Evolutionary conservation across 2,329 filamentous ascomycete species (phyloP).

Genomic region (Aspergillus transmontanensis): DNA sequence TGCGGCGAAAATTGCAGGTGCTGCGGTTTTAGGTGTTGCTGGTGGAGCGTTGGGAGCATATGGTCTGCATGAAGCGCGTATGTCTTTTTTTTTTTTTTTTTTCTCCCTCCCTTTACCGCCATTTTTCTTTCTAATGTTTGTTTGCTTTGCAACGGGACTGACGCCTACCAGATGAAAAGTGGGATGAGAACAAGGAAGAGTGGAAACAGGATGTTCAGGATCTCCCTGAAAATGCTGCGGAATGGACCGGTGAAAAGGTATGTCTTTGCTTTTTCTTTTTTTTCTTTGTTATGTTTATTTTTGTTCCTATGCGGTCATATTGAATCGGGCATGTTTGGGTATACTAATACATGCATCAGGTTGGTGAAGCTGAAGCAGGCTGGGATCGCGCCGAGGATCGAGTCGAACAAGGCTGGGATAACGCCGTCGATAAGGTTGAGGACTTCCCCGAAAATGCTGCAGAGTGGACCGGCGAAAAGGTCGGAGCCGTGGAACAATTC

Average conservation of each 20-base stretch:
- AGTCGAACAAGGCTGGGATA: slow-evolving; percentile 27
- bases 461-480: slow-evolving; percentile 43
- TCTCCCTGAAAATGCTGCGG: slow-evolving; percentile 47
- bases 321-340: background rate
- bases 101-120: background rate
- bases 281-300: background rate
- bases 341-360: slow-evolving; percentile 19
- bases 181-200: slow-evolving; percentile 35
- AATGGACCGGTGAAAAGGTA: slow-evolving; percentile 47
- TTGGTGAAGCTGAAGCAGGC: slow-evolving; percentile 43
- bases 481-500: slow-evolving; percentile 48
- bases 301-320: background rate
- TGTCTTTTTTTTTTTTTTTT: slow-evolving; percentile 15
- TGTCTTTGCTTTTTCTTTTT: slow-evolving; percentile 10
- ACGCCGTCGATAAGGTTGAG: slow-evolving; percentile 35
- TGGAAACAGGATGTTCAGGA: slow-evolving; percentile 41
- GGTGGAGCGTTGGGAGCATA: slow-evolving; percentile 50
- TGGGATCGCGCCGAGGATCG: slow-evolving; percentile 35
- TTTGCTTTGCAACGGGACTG: background rate
- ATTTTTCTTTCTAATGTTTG: background rate
- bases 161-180: slow-evolving; percentile 32
- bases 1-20: slow-evolving; percentile 42
- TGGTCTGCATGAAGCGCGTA: slow-evolving; percentile 48
- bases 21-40: slow-evolving; percentile 44
- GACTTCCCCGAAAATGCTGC: slow-evolving; percentile 41